A percentile compares a stretch with the other conserved stretches of the same genome.
phyloP scores from a whole-genome alignment of 352 stramenopile species.

The Globisporangium paddicum region DNA sequence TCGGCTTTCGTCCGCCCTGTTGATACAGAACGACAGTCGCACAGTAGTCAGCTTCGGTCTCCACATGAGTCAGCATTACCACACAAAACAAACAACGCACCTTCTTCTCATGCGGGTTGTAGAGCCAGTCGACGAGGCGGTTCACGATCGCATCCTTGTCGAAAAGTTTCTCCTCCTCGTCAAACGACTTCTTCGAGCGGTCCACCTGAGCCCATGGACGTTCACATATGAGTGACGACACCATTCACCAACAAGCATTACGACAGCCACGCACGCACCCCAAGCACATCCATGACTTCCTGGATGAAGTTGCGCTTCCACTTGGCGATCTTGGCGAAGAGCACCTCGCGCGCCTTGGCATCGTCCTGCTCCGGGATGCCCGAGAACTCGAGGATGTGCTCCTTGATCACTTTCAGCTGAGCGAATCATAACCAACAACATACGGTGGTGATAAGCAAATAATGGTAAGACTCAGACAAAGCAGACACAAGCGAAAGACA shows the following conservation, averaged over 20 bases:
- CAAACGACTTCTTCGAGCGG: slow-evolving; percentile 82
- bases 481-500: too few species aligned
- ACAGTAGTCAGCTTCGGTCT: too few species aligned
- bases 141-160: slow-evolving; percentile 66
- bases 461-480: too few species aligned
- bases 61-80: background rate
- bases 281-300: slow-evolving; percentile 75
- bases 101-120: slow-evolving; percentile 51
- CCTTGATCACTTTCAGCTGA: slow-evolving; percentile 77
- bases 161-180: slow-evolving; percentile 44
- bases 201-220: slow-evolving; percentile 59
- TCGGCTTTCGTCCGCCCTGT: slow-evolving; percentile 4
- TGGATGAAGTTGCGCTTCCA: slow-evolving; percentile 72
- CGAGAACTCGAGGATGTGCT: slow-evolving; percentile 78
- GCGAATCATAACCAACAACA: too few species aligned
- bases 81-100: slow-evolving; percentile 24
- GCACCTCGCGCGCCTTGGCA: slow-evolving; percentile 55
- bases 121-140: slow-evolving; percentile 74
- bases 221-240: background rate
- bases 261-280: slow-evolving; percentile 23
- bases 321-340: slow-evolving; percentile 58
- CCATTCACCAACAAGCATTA: background rate
- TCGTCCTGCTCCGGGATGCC: slow-evolving; percentile 57
- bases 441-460: too few species aligned
- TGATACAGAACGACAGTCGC: background rate